Conservation (phyloP, 805 yeast genomes). For the Allodekkera sacchari region DNA sequence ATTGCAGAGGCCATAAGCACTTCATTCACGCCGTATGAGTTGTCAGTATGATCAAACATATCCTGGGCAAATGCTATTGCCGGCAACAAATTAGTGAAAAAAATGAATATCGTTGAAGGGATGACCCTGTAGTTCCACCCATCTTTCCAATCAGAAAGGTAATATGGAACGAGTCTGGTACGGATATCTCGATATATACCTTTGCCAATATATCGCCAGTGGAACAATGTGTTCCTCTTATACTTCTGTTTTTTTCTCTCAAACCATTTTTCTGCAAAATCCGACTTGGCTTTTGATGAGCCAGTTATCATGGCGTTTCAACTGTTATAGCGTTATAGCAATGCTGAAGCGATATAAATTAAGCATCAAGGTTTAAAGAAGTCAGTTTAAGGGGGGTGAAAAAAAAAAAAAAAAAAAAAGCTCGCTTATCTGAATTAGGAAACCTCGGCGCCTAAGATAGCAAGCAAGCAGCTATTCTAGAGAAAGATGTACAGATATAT, state of each 20-base stretch:
- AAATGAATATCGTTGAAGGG: constrained; percentile 76
- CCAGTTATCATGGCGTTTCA: too few species aligned
- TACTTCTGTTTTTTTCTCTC: constrained; percentile 4
- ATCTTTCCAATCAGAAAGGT: constrained; percentile 73
- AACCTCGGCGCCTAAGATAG: too few species aligned
- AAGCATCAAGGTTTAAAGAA: too few species aligned
- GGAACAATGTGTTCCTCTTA: constrained; percentile 13
- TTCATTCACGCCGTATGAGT: constrained; percentile 88
- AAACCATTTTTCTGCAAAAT: constrained; percentile 1
- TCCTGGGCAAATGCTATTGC: constrained; percentile 96
- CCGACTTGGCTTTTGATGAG: too few species aligned
- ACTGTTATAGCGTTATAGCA: too few species aligned
- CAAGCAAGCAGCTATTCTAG: too few species aligned
- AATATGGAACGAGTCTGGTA: constrained; percentile 50
- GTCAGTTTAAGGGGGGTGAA: too few species aligned
- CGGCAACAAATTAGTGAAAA: constrained; percentile 84
- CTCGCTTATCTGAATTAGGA: too few species aligned
- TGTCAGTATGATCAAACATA: constrained; percentile 86
- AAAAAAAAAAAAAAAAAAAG: too few species aligned
- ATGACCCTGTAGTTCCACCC: constrained; percentile 79
- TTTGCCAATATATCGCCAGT: constrained; percentile 25
- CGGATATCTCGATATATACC: constrained; percentile 50
- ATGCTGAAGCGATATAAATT: too few species aligned
- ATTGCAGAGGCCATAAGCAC: constrained; percentile 75
- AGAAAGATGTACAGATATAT: too few species aligned